Base-by-base conservation (phyloP, 2,329 filamentous ascomycete species). In the Metarhizium robertsii region DNA sequence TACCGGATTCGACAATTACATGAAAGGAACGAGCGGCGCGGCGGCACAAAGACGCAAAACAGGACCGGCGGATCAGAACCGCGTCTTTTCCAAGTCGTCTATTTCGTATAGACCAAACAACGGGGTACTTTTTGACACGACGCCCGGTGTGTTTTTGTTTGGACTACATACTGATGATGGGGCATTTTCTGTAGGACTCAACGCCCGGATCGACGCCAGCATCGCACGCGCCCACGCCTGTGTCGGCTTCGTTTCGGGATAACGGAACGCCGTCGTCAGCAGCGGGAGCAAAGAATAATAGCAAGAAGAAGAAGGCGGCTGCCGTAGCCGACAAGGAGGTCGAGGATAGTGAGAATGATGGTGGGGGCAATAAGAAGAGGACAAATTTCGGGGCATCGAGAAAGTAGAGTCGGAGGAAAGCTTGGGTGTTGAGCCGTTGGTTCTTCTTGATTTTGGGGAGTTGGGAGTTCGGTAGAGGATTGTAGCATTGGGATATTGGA, bases 1-100 rank as follows among this genome's bases (percentile, higher is more conserved):
- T 69, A 91, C 89, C 51, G 94, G 94, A 25, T 99, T 99, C 71
- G 94, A 99, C 71, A 95, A 91, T 68, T 99, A 97, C 74, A 95
- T 96, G 77, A 99, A 99, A 72, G 92, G 90, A 54, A 81, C 80
- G 18, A 80, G 82, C 8, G 81, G 83, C n/a, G 76, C 79, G 2
- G 79, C 79, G 4, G 79, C 84, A 11, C 78, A 83, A 61, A 77
- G 87, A 66, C 81, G 85, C 65, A 82, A 87, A 69, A 78, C 80
- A 29, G 80, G 81, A 5, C 75, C 86, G 51, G 78, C 78, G 58
- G 88, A 92, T 53, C 79, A 81, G 62, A 88, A 90, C 67, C 79
- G 87, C 60, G 86, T 92, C 54, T 92, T 92, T 69, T 83, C 84
- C 56, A 73, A 78, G 61, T 82, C 81, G 18, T 82, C 83, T n/a